phyloP scores from a whole-genome alignment of 805 yeast species.

The Zygotorulaspora sp. region DNA sequence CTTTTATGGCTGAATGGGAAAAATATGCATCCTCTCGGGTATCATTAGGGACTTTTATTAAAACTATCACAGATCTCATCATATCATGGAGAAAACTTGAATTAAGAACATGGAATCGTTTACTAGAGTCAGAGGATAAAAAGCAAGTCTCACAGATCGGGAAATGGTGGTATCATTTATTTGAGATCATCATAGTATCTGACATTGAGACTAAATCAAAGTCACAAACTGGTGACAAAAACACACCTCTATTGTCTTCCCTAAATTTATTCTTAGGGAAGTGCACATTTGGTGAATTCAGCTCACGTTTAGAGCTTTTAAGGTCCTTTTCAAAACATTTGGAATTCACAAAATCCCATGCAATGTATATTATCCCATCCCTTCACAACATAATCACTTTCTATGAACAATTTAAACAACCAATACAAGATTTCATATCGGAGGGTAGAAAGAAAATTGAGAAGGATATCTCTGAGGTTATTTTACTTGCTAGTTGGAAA shows the following conservation, averaged over 20 bases:
- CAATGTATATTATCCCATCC: conserved; percentile 25
- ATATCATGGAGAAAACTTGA: conserved; percentile 91
- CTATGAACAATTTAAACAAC: conserved; percentile 59
- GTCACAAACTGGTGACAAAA: conserved; percentile 27
- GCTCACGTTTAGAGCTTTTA: conserved; percentile 53
- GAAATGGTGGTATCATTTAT: conserved; percentile 89
- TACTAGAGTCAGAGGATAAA: conserved; percentile 62
- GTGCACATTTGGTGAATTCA: conserved; percentile 71
- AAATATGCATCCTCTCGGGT: conserved; percentile 80
- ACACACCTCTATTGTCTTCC: conserved; percentile 44
- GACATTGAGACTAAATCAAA: conserved; percentile 32
- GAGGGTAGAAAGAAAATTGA: conserved; percentile 52
- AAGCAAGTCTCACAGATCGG: conserved; percentile 49
- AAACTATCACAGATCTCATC: conserved; percentile 58
- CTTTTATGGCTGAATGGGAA: conserved; percentile 87
- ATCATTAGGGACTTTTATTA: conserved; percentile 52
- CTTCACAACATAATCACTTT: conserved; percentile 45
- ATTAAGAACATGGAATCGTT: conserved; percentile 74
- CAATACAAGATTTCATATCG: conserved; percentile 44
- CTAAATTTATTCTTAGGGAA: conserved; percentile 72
- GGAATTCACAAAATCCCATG: conserved; percentile 26
- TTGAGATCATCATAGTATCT: conserved; percentile 66
- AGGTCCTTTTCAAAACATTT: conserved; percentile 61
- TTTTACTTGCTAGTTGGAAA: conserved; percentile 91
- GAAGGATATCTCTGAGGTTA: conserved; percentile 79